Percentiles rank a stretch among this genome's conserved stretches.
phyloP scores from a whole-genome alignment of 108 stramenopile species.

The Nitzschia palea region DNA sequence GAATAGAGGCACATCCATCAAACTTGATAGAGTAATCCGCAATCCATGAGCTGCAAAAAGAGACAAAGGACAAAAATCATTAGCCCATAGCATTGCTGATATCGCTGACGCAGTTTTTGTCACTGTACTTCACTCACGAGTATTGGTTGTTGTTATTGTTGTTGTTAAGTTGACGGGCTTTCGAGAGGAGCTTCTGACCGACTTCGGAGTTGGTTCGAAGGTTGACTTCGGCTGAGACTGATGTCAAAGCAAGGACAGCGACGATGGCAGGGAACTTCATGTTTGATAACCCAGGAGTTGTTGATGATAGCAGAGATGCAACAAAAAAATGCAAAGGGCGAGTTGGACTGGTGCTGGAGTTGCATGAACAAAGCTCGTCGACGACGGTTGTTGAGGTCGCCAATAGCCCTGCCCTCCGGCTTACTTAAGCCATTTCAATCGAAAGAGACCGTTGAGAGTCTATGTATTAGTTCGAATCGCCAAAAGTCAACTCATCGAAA shows the following conservation, averaged over 20 bases:
- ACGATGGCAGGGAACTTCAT: conserved; percentile 29
- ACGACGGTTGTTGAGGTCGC: too few relatives aligned
- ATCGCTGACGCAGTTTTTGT: too few relatives aligned
- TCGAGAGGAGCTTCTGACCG: conserved; percentile 47
- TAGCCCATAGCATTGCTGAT: too few relatives aligned
- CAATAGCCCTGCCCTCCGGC: too few relatives aligned
- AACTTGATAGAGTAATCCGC: conserved; percentile 68
- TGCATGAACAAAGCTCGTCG: too few relatives aligned
- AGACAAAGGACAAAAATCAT: background rate
- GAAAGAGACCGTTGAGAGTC: too few relatives aligned
- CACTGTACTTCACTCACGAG: background rate
- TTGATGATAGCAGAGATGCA: background rate
- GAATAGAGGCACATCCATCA: conserved; percentile 41
- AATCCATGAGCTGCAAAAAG: conserved; percentile 47
- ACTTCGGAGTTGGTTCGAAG: conserved; percentile 46
- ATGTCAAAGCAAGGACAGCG: conserved; percentile 2
- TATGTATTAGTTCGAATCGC: too few relatives aligned
- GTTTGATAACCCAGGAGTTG: too few relatives aligned
- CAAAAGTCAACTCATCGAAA: too few relatives aligned
- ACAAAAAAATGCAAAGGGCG: background rate
- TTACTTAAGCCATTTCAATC: too few relatives aligned
- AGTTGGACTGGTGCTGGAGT: too few relatives aligned
- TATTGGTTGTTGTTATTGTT: conserved; percentile 40
- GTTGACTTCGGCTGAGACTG: conserved; percentile 12
- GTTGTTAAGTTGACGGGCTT: conserved; percentile 54